Base-by-base conservation (phyloP, 129 eudicot genomes). In the Chrysanthemum makinoi region DNA sequence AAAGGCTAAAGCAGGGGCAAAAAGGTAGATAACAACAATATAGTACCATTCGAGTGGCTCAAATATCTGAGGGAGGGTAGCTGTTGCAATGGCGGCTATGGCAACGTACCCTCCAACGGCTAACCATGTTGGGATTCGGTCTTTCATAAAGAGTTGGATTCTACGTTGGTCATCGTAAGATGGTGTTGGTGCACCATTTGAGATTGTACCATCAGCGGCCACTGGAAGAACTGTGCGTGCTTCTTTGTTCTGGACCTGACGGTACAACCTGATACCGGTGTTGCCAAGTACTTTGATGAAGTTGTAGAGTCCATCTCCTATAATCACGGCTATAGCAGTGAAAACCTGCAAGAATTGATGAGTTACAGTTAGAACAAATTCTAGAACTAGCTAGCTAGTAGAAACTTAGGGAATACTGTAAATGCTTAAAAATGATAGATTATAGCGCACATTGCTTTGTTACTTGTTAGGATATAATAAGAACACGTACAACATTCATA, bases 271-370 rank as follows among this genome's bases (percentile, higher is more conserved):
- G 33, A 59, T 24, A 3, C 17, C 26, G 0, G 76, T 74, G 60
- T 28, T 74, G 13, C 73, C 72, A 19, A 80, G 16, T 15, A 80
- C 68, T 69, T 78, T 78, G 0, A 79, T 62, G 3, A 87, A 75
- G 72, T 86, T 86, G 67, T 78, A 87, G 9, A 90, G 81, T 33
- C 96, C 96, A 69, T 90, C 94, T 14, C 96, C 96, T 0, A 90
- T 82, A 79, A 90, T 86, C 74, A 77, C 20, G 14, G 96, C 83
- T 26, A 90, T 85, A 10, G 94, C 88, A 12, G 87, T 80, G 73
- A 90, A 89, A 6, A 89, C 88, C 96, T 86, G 73, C 61, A 5
- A 52, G 0, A 17, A 18, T 17, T 16, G 17, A 4, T 2, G 22
- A 51, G 13, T 52, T 72, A n/a, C 10, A 14, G 55, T 2, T 58